Base-by-base conservation (phyloP, 1,284 basidiomycete genomes). In the Sphagnurus paluster region DNA sequence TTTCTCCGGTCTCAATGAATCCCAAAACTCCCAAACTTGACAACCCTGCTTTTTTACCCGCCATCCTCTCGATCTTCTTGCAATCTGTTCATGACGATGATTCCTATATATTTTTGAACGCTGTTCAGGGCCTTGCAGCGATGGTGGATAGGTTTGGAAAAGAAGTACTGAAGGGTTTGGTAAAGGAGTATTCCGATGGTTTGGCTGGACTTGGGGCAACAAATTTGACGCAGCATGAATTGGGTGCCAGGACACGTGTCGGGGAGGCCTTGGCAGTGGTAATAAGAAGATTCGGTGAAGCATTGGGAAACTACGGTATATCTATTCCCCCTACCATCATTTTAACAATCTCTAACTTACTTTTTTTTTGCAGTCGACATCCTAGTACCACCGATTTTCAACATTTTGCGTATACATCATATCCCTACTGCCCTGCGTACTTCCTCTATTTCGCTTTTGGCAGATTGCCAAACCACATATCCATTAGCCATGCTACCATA, bases 41-140 rank as follows among this genome's bases (percentile, higher is more conserved):
- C 9, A 77, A 84, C 52, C 65, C 70, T 2, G 85, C 88, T 0
- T 74, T 97, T 11, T 67, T 88, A 3, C 92, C 93, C 1, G 85
- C 85, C 1, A 90, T 98, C 55, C 70, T 95, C 35, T 90, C 91
- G 36, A 87, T 98, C 41, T 95, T 97, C 63, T 67, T 97, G 50
- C 83, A 91, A 57, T 80, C 86, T 0, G 69, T 97, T 3, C 87
- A 93, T 60, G 93, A 98, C 57, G 89, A 95, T 40, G 96, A 99
- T 62, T 93, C 90, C 25, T 98, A 95, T 66, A 84, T 98, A 48
- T 98, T 94, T 64, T 71, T 98, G 46, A 95, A 95, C 60, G 93
- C 92, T 0, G 87, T 97, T 4, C 90, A 95, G 59, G 96, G 94
- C 0, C 72, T 99, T 1, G 80, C 86, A 4, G 84, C 80, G 11